Percentiles rank a stretch among this genome's conserved stretches.
Conservation (phyloP, 768 basidiomycete species). For the Amanita phalloides region DNA sequence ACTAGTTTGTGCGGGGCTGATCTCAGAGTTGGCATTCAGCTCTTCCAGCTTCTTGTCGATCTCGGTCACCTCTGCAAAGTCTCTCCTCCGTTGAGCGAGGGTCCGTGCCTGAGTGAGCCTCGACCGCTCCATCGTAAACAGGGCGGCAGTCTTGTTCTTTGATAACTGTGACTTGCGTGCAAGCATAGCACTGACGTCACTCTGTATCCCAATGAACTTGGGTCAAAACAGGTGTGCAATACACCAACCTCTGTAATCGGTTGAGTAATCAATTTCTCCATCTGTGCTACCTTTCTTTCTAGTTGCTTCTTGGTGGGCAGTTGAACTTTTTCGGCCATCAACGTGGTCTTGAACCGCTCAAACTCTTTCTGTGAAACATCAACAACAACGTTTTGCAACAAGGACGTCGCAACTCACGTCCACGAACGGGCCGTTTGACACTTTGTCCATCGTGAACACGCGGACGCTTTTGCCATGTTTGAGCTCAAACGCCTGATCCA, state of each 20-base stretch:
- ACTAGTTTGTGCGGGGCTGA: constrained; percentile 7
- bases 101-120: constrained; percentile 62
- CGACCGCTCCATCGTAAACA: constrained; percentile 48
- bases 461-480: constrained; percentile 62
- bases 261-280: constrained; percentile 46
- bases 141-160: constrained; percentile 18
- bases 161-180: constrained; percentile 47
- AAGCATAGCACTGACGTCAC: constrained; percentile 73
- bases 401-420: constrained; percentile 32
- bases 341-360: constrained; percentile 40
- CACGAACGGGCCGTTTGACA: constrained; percentile 65
- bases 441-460: constrained; percentile 70
- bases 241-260: constrained; percentile 68
- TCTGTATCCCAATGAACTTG: constrained; percentile 31
- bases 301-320: constrained; percentile 59
- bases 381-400: background rate
- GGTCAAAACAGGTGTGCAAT: constrained; percentile 4
- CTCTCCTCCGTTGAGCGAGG: constrained; percentile 66
- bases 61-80: constrained; percentile 46
- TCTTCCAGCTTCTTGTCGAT: constrained; percentile 59
- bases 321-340: constrained; percentile 40
- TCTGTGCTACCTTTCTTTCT: constrained; percentile 53
- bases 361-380: constrained; percentile 54
- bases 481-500: constrained; percentile 63
- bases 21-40: constrained; percentile 19